Percentiles rank a stretch among this genome's conserved stretches.
phyloP scores from a whole-genome alignment of 1,139 yeast species.

The Candida gigantensis region DNA sequence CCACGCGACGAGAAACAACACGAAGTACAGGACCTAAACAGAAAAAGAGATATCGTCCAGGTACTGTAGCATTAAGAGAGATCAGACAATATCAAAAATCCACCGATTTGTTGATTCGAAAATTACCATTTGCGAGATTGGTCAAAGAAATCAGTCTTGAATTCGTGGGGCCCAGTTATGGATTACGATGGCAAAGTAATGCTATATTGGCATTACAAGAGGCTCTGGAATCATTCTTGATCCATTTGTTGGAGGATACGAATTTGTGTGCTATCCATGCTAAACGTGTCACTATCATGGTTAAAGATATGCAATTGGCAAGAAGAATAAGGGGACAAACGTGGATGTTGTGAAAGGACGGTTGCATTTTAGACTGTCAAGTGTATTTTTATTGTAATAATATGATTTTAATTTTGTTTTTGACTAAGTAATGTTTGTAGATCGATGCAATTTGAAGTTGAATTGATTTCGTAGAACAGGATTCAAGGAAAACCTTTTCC shows the following conservation, averaged over 20 bases:
- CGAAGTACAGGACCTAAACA: constrained; percentile 20
- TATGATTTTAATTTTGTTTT: too few species aligned
- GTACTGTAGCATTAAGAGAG: constrained; percentile 74
- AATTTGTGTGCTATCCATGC: constrained; percentile 91
- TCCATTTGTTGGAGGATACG: constrained; percentile 86
- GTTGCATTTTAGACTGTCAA: neutral
- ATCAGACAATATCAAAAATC: constrained; percentile 76
- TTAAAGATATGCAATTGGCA: constrained; percentile 88
- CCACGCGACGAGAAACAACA: too few species aligned
- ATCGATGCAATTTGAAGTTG: too few species aligned
- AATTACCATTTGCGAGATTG: constrained; percentile 88
- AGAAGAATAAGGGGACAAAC: constrained; percentile 73
- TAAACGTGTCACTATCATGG: constrained; percentile 91
- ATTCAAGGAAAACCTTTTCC: too few species aligned
- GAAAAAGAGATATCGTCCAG: constrained; percentile 65
- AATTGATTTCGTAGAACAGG: too few species aligned
- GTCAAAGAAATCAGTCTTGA: constrained; percentile 80
- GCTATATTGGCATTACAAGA: constrained; percentile 90
- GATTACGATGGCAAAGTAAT: constrained; percentile 84
- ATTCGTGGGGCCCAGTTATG: constrained; percentile 58
- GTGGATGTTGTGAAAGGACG: constrained; percentile 3
- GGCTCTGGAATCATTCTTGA: constrained; percentile 87
- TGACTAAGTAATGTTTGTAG: too few species aligned
- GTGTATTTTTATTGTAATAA: neutral
- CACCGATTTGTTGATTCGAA: constrained; percentile 75